Evolutionary conservation across 208 protist species (phyloP).

Genomic region (Phytomonas sp.): DNA sequence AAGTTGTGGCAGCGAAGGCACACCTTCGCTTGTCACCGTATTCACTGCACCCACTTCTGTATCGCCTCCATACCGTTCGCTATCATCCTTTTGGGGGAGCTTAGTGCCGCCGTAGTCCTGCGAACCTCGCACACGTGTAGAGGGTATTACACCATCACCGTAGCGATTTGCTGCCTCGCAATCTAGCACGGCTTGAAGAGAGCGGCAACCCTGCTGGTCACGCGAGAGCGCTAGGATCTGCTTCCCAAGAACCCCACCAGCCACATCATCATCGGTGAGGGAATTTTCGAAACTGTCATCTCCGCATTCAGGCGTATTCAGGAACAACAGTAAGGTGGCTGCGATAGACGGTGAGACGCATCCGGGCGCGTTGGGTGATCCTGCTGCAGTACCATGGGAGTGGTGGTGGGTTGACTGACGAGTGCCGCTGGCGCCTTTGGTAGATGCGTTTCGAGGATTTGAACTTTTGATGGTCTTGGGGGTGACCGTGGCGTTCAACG

Average conservation of each 20-base stretch:
- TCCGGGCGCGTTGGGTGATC: neutral
- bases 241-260: neutral
- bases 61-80: neutral
- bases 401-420: neutral
- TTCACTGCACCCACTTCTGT: neutral
- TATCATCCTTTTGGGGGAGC: neutral
- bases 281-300: neutral
- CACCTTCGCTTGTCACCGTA: neutral
- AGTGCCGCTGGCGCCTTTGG: neutral
- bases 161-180: constrained; percentile 19
- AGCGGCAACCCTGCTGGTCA: constrained; percentile 59
- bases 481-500: neutral
- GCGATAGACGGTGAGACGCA: neutral
- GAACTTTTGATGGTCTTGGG: neutral
- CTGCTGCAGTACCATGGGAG: neutral
- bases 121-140: neutral
- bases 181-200: constrained; percentile 57
- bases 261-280: neutral
- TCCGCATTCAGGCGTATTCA: neutral
- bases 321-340: neutral
- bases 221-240: constrained; percentile 26
- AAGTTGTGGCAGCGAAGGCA: constrained; percentile 13
- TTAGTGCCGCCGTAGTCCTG: neutral
- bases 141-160: neutral
- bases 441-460: neutral